Conservation (phyloP, 2,329 filamentous ascomycete species). For the Aaosphaeria pasadenensis region DNA sequence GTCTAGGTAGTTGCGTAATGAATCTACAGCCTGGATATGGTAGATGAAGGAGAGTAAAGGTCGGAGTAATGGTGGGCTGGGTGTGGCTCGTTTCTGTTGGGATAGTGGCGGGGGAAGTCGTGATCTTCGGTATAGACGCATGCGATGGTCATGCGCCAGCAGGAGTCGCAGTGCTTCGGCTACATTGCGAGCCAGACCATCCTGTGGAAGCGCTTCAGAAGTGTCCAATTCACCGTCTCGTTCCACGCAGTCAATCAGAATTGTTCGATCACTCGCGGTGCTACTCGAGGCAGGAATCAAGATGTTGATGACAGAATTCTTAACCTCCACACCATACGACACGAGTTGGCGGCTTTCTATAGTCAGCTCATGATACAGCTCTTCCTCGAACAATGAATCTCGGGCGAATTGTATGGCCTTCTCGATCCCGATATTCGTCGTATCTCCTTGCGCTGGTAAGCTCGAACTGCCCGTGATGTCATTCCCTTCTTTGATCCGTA, state of each 20-base stretch:
- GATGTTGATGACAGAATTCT: constrained; percentile 44
- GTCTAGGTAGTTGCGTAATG: constrained; percentile 34
- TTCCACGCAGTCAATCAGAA: constrained; percentile 67
- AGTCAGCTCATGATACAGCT: constrained; percentile 86
- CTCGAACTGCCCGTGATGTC: constrained; percentile 56
- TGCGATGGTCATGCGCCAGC: constrained; percentile 73
- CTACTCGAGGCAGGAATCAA: constrained; percentile 14
- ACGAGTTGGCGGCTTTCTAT: constrained; percentile 74
- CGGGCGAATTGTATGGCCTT: constrained; percentile 70
- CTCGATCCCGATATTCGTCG: constrained; percentile 58
- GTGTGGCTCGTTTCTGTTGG: constrained; percentile 47
- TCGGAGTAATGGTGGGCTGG: constrained; percentile 57
- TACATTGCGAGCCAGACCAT: constrained; percentile 61
- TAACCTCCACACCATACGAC: constrained; percentile 66
- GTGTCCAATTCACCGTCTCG: constrained; percentile 41
- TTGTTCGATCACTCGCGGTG: constrained; percentile 50
- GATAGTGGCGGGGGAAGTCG: constrained; percentile 59
- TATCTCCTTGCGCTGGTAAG: constrained; percentile 22
- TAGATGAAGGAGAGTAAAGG: constrained; percentile 55
- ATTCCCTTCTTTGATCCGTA: constrained; percentile 61
- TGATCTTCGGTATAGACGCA: constrained; percentile 68
- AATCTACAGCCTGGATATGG: constrained; percentile 42
- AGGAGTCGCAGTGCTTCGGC: constrained; percentile 70
- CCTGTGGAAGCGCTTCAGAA: constrained; percentile 21
- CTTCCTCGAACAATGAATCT: constrained; percentile 77